Evolutionary conservation across 1,139 yeast genomes (phyloP), one percentile per base, ranked within the genome.

Genomic region (Taphrina flavorubra): DNA sequence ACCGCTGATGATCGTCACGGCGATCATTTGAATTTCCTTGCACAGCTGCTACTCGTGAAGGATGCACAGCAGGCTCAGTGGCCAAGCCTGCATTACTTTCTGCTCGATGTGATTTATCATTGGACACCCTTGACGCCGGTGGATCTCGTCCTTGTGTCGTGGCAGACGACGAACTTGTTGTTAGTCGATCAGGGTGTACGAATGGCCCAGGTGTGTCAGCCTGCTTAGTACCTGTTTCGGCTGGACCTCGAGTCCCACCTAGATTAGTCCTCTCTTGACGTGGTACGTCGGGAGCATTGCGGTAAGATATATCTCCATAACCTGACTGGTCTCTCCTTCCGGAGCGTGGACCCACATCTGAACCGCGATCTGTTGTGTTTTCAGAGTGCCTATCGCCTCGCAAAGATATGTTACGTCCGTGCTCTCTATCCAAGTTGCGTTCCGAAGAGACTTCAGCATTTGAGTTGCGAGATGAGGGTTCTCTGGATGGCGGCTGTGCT

Each of bases 221-320:
- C 18, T 20, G 47, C 16, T 14, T 13, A n/a, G 8, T 44, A 14
- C 3, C 18, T 14, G 47, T n/a, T 8, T 44, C n/a, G 18, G 16
- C n/a, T 13, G 2, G n/a, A 7, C n/a, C 47, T n/a, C 47, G 47
- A 44, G 47, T 3, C 1, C 18, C 47, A 13, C 47, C 20, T 6
- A 13, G 8, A 44, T 44, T 25, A 20, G 55, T 34, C 11, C 14
- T n/a, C 13, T 10, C 34, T 18, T 49, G 55, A 11, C 58, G 58
- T 8, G 58, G 58, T 53, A 44, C 58, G 34, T 53, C 58, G 8
- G 58, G 58, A 31, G 58, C 58, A 53, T 53, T 34, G 10, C 58
- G 58, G 25, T 11, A 18, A 53, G 42, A 7, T 11, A 8, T 16
- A 7, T 49, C 55, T 11, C 37, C 37, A 49, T 11, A n/a, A 16